Percentiles rank a stretch among this genome's conserved stretches.
phyloP scores from a whole-genome alignment of 352 stramenopile species.

The Phytophthora kernoviae region DNA sequence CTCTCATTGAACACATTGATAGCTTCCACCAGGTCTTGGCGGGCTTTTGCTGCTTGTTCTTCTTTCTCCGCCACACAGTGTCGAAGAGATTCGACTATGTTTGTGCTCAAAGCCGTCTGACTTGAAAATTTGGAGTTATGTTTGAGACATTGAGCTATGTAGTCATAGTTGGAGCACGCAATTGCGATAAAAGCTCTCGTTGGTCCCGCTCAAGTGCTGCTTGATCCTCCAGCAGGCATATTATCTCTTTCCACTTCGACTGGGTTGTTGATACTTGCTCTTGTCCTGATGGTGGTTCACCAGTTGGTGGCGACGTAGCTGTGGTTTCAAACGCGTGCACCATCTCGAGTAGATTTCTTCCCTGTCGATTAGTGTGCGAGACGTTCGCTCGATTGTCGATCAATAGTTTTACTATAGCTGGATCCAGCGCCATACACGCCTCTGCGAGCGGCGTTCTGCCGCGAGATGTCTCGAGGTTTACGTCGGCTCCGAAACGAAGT shows the following conservation, averaged over 20 bases:
- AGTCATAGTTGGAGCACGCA: constrained; percentile 70
- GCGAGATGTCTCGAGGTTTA: constrained; percentile 72
- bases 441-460: constrained; percentile 70
- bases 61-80: constrained; percentile 28
- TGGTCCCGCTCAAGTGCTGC: constrained; percentile 58
- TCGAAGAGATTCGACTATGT: constrained; percentile 24
- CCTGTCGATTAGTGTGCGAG: constrained; percentile 65
- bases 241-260: constrained; percentile 36
- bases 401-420: constrained; percentile 57
- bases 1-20: constrained; percentile 66
- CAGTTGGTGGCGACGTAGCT: neutral
- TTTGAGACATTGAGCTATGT: constrained; percentile 48
- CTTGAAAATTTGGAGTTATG: constrained; percentile 28
- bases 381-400: constrained; percentile 66
- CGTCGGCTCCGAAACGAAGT: constrained; percentile 67
- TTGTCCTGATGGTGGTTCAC: neutral
- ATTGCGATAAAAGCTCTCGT: constrained; percentile 65
- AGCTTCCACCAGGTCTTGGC: constrained; percentile 43
- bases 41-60: constrained; percentile 11
- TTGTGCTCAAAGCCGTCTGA: constrained; percentile 8
- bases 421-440: constrained; percentile 55
- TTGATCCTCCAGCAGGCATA: constrained; percentile 50
- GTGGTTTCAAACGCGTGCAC: constrained; percentile 26
- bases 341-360: constrained; percentile 50
- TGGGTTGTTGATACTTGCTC: neutral